Conservation (phyloP, 257 asterid genomes). For the Salvia hispanica region DNA sequence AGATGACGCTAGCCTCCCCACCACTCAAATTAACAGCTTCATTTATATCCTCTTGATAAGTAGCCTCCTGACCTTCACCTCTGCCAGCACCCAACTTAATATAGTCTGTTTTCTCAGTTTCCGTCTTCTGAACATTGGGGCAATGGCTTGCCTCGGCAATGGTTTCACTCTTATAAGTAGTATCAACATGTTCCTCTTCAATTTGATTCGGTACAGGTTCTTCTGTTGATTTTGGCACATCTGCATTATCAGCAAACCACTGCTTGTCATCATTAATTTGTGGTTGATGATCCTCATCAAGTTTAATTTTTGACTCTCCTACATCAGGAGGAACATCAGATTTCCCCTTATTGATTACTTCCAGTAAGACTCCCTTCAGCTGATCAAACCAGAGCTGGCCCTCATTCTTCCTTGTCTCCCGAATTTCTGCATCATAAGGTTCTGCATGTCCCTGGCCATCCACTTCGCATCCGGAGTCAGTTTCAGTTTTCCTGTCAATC, state of each 20-base stretch:
- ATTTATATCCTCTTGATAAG: constrained; percentile 35
- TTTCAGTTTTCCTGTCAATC: constrained; percentile 27
- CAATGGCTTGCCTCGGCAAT: constrained; percentile 34
- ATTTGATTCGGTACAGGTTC: constrained; percentile 28
- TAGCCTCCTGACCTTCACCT: constrained; percentile 44
- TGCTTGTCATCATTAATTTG: constrained; percentile 38
- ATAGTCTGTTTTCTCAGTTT: constrained; percentile 38
- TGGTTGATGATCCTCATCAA: constrained; percentile 34
- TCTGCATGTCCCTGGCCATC: constrained; percentile 33
- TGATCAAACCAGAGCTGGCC: constrained; percentile 34
- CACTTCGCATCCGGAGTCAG: constrained; percentile 34
- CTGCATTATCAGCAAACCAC: constrained; percentile 34
- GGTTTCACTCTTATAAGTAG: constrained; percentile 37
- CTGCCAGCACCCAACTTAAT: constrained; percentile 27
- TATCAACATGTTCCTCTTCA: constrained; percentile 36
- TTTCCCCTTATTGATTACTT: constrained; percentile 32
- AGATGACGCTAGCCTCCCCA: constrained; percentile 31
- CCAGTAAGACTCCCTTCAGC: constrained; percentile 39
- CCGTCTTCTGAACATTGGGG: constrained; percentile 36
- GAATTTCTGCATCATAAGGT: constrained; percentile 44
- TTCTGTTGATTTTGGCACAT: constrained; percentile 35
- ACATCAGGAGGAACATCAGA: constrained; percentile 25
- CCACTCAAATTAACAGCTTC: constrained; percentile 40
- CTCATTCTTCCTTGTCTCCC: constrained; percentile 34
- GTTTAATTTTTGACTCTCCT: constrained; percentile 34